phyloP scores from a whole-genome alignment of 148 eudicot genomes.

The Linanthus parryae region DNA sequence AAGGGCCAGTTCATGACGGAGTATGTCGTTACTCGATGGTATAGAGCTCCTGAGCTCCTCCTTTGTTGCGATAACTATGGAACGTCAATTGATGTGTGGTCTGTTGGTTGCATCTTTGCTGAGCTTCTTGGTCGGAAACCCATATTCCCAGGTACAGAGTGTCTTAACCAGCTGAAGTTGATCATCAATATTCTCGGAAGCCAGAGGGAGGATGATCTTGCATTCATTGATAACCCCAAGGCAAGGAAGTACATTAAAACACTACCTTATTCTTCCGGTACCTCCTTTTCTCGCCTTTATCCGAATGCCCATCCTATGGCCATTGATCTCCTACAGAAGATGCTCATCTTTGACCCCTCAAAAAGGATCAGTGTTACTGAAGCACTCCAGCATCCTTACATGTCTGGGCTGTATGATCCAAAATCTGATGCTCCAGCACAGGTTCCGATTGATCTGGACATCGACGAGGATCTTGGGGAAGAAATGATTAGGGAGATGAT shows the following conservation, averaged over 20 bases:
- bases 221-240: conserved; percentile 60
- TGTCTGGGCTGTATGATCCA: conserved; percentile 59
- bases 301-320: conserved; percentile 63
- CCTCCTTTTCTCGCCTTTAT: conserved; percentile 48
- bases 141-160: conserved; percentile 65
- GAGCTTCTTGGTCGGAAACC: conserved; percentile 76
- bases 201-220: conserved; percentile 53
- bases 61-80: conserved; percentile 80
- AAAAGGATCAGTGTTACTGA: conserved; percentile 67
- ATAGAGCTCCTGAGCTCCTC: conserved; percentile 73
- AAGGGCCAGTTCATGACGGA: conserved; percentile 79
- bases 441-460: conserved; percentile 55
- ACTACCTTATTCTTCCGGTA: conserved; percentile 51
- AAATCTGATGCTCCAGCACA: conserved; percentile 51
- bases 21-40: conserved; percentile 86
- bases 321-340: conserved; percentile 56
- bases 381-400: conserved; percentile 70
- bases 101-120: conserved; percentile 75
- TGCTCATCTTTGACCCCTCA: conserved; percentile 68
- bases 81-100: conserved; percentile 53
- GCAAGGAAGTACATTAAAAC: conserved; percentile 50
- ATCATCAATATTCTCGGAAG: conserved; percentile 64
- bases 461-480: conserved; percentile 62
- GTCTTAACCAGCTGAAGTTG: conserved; percentile 59
- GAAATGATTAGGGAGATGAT: conserved; percentile 64